Conservation (phyloP, 2,329 filamentous ascomycete species). For the Penicillium polonicum region DNA sequence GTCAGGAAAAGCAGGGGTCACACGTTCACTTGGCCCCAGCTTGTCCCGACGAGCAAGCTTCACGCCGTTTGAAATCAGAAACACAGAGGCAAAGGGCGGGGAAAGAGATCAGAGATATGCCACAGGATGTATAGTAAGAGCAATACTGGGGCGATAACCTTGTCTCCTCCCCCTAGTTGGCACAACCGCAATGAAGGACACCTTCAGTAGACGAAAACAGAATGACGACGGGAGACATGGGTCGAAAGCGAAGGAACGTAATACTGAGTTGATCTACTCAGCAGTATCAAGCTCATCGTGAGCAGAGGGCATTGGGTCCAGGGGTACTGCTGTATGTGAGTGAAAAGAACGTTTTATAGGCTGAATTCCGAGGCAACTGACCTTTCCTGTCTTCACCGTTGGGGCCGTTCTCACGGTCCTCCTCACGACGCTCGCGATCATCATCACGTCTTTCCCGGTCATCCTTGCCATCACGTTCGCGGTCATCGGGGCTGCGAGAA, state of each 20-base stretch:
- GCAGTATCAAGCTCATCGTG: slow-evolving; percentile 96
- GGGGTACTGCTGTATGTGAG: slow-evolving; percentile 42
- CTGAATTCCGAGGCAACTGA: slow-evolving; percentile 40
- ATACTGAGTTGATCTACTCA: slow-evolving; percentile 56
- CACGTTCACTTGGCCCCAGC: neutral
- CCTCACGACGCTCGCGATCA: slow-evolving; percentile 67
- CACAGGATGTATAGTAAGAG: neutral
- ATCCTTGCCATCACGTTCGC: slow-evolving; percentile 25
- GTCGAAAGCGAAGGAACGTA: slow-evolving; percentile 7
- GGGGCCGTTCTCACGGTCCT: slow-evolving; percentile 71
- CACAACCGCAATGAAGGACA: neutral
- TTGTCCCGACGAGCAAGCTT: neutral
- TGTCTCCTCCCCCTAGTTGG: neutral
- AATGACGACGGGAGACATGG: neutral
- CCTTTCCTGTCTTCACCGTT: slow-evolving; percentile 92
- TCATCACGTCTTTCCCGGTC: slow-evolving; percentile 50
- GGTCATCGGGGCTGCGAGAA: slow-evolving; percentile 26
- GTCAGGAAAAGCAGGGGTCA: slow-evolving; percentile 4
- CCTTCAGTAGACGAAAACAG: neutral
- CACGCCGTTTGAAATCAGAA: slow-evolving; percentile 3
- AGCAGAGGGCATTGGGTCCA: slow-evolving; percentile 76
- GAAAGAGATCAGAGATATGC: slow-evolving; percentile 1
- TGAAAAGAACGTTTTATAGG: neutral
- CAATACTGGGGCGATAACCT: neutral
- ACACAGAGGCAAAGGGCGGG: neutral